Evolutionary conservation across 805 yeast species (phyloP).

Genomic region (Candida boidinii): DNA sequence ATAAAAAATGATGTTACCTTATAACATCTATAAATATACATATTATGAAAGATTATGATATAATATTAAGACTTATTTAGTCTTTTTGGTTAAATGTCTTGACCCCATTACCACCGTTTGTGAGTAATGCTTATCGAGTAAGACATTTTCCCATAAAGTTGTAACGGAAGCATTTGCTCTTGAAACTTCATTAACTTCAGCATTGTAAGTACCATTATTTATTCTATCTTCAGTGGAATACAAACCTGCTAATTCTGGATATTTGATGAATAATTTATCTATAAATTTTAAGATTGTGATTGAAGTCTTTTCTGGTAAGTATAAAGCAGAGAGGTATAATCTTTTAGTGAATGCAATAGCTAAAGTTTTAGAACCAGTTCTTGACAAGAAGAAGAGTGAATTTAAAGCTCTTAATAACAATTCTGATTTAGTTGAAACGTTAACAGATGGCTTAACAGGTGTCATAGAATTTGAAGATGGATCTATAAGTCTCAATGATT

Average conservation of each 20-base stretch:
- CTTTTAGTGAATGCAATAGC: conserved; percentile 81
- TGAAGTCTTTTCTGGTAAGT: conserved; percentile 83
- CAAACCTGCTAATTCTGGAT: conserved; percentile 64
- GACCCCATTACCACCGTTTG: conserved; percentile 72
- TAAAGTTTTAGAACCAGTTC: conserved; percentile 55
- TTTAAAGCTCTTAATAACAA: conserved; percentile 71
- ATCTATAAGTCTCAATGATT: conserved; percentile 71
- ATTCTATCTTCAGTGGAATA: conserved; percentile 86
- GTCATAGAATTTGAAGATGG: conserved; percentile 41
- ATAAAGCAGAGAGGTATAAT: conserved; percentile 54
- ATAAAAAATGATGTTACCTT: too few relatives aligned
- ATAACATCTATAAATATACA: too few relatives aligned
- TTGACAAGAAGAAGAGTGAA: conserved; percentile 69
- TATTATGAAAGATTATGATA: too few relatives aligned
- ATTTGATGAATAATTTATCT: conserved; percentile 64
- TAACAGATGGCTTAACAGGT: conserved; percentile 57
- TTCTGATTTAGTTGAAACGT: conserved; percentile 85
- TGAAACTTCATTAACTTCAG: conserved; percentile 58
- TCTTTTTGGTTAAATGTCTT: conserved; percentile 29
- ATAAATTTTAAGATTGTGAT: conserved; percentile 71
- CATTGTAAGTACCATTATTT: conserved; percentile 66
- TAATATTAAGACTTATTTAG: conserved; percentile 10
- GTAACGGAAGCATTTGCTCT: conserved; percentile 84
- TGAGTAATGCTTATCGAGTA: conserved; percentile 75
- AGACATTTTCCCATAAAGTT: conserved; percentile 78